These are phyloP conservation scores for Mycena latifolia DNA, from an alignment of 768 basidiomycete species.

Conservation along the genomic window DNA sequence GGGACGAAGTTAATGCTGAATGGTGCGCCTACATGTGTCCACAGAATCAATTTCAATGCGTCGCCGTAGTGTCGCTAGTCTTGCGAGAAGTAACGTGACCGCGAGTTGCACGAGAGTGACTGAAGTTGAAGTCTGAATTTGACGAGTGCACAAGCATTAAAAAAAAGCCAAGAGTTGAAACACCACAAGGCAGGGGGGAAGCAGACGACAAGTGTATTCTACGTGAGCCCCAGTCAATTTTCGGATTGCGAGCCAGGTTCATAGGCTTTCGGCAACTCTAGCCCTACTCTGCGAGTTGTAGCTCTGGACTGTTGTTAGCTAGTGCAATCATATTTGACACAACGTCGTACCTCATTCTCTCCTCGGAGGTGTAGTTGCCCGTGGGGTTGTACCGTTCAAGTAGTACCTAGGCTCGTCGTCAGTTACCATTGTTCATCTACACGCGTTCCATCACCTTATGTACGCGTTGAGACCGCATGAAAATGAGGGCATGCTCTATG, in stretches of 20 bases:
- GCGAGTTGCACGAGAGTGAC: slow-evolving; percentile 4
- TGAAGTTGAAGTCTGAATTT: no score
- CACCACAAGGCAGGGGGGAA: no score
- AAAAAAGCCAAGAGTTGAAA: no score
- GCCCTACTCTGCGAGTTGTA: slow-evolving; percentile 88
- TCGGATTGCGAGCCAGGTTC: slow-evolving; percentile 36
- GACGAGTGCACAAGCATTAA: no score
- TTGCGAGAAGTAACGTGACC: slow-evolving; percentile 19
- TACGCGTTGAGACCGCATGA: slow-evolving; percentile 79
- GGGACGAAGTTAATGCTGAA: no score
- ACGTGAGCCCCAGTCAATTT: slow-evolving; percentile 2
- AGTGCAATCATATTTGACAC: not conserved
- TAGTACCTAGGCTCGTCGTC: slow-evolving; percentile 62
- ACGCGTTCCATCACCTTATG: slow-evolving; percentile 70
- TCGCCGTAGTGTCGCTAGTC: no score
- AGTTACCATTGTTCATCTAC: not conserved
- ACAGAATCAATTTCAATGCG: not conserved
- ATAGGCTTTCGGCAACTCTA: slow-evolving; percentile 79
- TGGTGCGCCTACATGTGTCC: no score
- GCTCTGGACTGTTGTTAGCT: slow-evolving; percentile 49
- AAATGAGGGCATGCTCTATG: slow-evolving; percentile 71
- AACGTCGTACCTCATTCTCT: slow-evolving; percentile 67
- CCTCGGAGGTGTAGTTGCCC: slow-evolving; percentile 81
- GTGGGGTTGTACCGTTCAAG: slow-evolving; percentile 92
- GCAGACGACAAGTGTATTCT: no score